A percentile compares a stretch with the other conserved stretches of the same genome.
These are phyloP conservation scores for Rhizoclosmatium sp. DNA, from an alignment of 192 early-diverging fungal species.

Conservation along the genomic window DNA sequence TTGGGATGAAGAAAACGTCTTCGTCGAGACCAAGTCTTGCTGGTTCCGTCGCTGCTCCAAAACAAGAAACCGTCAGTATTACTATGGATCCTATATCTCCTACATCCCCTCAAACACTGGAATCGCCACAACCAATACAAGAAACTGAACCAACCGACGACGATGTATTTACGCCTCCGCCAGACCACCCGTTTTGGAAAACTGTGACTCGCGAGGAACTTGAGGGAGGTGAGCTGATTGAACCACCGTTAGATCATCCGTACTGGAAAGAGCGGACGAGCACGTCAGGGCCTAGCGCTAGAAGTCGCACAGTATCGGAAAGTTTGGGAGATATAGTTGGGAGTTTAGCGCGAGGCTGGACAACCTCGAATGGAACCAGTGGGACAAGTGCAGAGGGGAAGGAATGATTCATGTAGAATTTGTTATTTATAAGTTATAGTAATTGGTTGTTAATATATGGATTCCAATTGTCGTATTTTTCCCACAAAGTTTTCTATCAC, in stretches of 20 bases:
- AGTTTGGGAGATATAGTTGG: slow-evolving; percentile 1
- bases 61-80: neutral
- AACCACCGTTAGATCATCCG: slow-evolving; percentile 19
- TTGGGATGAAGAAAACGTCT: neutral
- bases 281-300: neutral
- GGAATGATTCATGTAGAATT: no score
- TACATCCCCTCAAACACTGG: neutral
- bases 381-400: no score
- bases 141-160: neutral
- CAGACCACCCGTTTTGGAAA: slow-evolving; percentile 27
- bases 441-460: no score
- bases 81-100: neutral
- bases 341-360: no score
- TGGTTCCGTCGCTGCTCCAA: no score
- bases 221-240: neutral
- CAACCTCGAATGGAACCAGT: no score
- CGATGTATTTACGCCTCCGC: neutral
- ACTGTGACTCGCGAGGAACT: neutral
- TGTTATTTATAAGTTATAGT: no score
- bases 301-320: neutral
- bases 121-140: neutral
- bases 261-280: slow-evolving; percentile 13
- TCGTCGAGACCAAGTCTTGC: neutral
- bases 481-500: no score
- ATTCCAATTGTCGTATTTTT: no score